Base-by-base conservation (phyloP, 73 alveolate genomes). In the Blepharisma stoltei region DNA sequence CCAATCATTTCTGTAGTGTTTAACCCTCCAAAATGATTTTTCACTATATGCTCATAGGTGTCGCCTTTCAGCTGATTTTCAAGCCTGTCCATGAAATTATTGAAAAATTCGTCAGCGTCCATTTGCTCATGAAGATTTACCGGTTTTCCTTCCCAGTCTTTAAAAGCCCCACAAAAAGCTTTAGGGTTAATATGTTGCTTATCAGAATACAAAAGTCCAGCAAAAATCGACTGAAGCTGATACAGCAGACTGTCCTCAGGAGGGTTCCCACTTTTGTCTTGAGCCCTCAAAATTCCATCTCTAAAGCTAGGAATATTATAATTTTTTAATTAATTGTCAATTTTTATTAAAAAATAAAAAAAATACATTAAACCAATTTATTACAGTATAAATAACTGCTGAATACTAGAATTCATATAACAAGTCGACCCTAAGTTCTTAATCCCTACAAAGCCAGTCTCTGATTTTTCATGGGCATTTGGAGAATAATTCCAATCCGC, bases 31-130 rank as follows among this genome's bases (percentile, higher is more conserved):
- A 96, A 86, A 60, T 90, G 88, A 53, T 90, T 91, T n/a, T 14
- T 9, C 7, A 96, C 82, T 25, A 89, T 81, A 52, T 89, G 82
- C 54, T 84, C 96, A 65, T 78, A 67, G 18, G 81, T 75, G 78
- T 14, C 82, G 2, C 81, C 80, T 47, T 93, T 93, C 67, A 93
- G 77, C 27, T 77, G 83, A 0, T 80, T 77, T 75, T 93, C 98
- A 14, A 93, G 77, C 69, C 89, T 89, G 82, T 95, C 95, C 97
- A 95, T 93, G 67, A 93, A 88, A 94, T 86, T 85, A 73, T 91
- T 86, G 73, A 86, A 93, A 89, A 93, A 93, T 84, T 95, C 98
- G 81, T 95, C 99, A 0, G 90, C 98, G 81, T 91, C 99, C 98
- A 94, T 91, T 80, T 95, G 82, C 80, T 83, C 95, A 68, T 80